Evolutionary conservation across 164 flowering plant species (phyloP).

Genomic region (Saururus chinensis): DNA sequence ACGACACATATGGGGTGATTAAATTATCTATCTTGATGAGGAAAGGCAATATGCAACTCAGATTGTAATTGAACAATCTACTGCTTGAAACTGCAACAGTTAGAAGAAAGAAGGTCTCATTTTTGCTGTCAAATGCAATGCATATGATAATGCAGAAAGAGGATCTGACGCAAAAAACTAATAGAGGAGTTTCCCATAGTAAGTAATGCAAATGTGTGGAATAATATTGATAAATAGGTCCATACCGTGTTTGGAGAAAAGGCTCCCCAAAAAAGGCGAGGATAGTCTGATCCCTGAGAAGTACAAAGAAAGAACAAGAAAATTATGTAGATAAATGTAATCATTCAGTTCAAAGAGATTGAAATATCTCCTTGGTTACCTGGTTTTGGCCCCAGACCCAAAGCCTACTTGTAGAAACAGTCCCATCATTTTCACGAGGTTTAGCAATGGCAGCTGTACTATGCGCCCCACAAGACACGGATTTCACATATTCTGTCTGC

Average conservation of each 20-base stretch:
- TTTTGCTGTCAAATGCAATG: no score
- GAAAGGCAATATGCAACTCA: no score
- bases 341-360: background rate
- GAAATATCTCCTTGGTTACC: constrained; percentile 23
- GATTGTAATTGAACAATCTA: background rate
- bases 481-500: constrained; percentile 72
- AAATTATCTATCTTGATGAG: no score
- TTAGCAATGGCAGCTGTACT: constrained; percentile 93
- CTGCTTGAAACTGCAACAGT: no score
- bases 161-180: no score
- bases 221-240: background rate
- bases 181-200: no score
- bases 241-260: constrained; percentile 78
- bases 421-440: constrained; percentile 85
- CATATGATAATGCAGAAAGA: no score
- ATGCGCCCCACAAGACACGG: constrained; percentile 93
- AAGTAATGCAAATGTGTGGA: background rate
- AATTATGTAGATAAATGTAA: background rate
- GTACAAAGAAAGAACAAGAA: background rate
- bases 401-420: constrained; percentile 51
- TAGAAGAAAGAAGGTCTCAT: no score
- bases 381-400: constrained; percentile 99
- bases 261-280: constrained; percentile 89
- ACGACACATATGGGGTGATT: no score
- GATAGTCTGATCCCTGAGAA: constrained; percentile 76